Base-by-base conservation (phyloP, 1,284 basidiomycete genomes). In the Abortiporus biennis region DNA sequence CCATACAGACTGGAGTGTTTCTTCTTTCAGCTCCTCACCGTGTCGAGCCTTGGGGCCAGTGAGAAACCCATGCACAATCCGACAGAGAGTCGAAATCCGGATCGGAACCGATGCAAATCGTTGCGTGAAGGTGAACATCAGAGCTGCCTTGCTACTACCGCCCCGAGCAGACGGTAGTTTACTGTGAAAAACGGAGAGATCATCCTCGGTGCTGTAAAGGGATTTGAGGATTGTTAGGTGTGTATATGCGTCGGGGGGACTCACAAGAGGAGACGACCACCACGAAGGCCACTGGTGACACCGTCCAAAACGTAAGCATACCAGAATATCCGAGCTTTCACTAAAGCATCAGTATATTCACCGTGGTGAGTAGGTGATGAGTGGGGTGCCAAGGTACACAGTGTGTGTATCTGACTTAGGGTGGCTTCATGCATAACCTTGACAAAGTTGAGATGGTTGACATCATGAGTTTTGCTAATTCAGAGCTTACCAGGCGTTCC, bases 251-350 rank as follows among this genome's bases (percentile, higher is more conserved):
- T 38, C n/a, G 35, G 24, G 35, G 22, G n/a, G 31, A 57, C 85
- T 53, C 65, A 86, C 85, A 89, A 59, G 39, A 82, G 65, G 35
- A 93, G 69, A 27, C 85, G 79, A 6, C 86, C 84, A 23, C 92
- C 91, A 44, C 79, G 73, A 43, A 93, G 70, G 16, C 82, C 91
- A 13, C 78, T 85, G 0, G 78, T 80, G 21, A 92, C 74, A 27
- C 87, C 80, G 62, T 94, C 91, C 47, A 89, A 80, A 6, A 86
- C 77, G 51, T 90, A 78, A 2, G 84, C 78, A 52, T 85, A 92
- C 87, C 88, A 93, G 56, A 90, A 92, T 36, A 92, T 74, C 21
- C 89, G 72, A 1, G 86, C 78, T 17, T 85, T 77, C 20, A 85
- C 68, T 27, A 78, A 63, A 6, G 72, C 68, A 47, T 88, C 85